Base-by-base conservation (phyloP, 1,284 basidiomycete species). In the Cutaneotrichosporon cavernicola region DNA sequence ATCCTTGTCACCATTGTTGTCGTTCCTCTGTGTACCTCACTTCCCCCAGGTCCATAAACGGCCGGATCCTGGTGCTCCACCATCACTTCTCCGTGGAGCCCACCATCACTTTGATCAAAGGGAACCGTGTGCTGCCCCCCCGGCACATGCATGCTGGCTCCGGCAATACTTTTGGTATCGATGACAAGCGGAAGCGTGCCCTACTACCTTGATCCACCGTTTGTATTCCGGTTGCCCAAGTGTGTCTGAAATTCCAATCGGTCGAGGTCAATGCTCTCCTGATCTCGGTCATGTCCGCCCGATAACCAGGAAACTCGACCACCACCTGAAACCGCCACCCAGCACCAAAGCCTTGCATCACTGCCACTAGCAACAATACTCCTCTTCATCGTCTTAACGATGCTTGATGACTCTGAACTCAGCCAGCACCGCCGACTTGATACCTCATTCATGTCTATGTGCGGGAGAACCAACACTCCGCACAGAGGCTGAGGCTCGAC, bases 61-160 rank as follows among this genome's bases (percentile, higher is more conserved):
- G 49, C 49, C 49, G 49, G 49, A 50, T 50, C 49, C 49, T 50
- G 49, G 49, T 50, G 49, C 49, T 50, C 49, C 49, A 22, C 49
- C 5, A 9, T 30, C 22, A 26, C 49, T 13, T 50, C 26, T 50
- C 26, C 26, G 14, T 30, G 22, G 49, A 50, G 49, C 49, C 26
- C 22, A 50, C 43, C 43, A 5, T 18, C 43, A 18, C 21, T n/a
- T 22, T 49, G 22, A 11, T 30, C 49, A 22, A 30, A 16, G 38
- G 38, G 38, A 40, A 40, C 3, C 38, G 38, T 40, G 38, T 11
- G 36, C 36, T 36, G 9, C 26, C 38, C 13, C 13, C 38, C 13
- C 11, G 43, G 43, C 18, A 46, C 43, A 46, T 46, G 43, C 16
- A 43, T 43, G 18, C 43, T 46, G 43, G 43, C 43, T 46, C 18